These are phyloP conservation scores for Clonostachys rosea DNA, from an alignment of 2,329 filamentous ascomycete species.

Conservation along the genomic window DNA sequence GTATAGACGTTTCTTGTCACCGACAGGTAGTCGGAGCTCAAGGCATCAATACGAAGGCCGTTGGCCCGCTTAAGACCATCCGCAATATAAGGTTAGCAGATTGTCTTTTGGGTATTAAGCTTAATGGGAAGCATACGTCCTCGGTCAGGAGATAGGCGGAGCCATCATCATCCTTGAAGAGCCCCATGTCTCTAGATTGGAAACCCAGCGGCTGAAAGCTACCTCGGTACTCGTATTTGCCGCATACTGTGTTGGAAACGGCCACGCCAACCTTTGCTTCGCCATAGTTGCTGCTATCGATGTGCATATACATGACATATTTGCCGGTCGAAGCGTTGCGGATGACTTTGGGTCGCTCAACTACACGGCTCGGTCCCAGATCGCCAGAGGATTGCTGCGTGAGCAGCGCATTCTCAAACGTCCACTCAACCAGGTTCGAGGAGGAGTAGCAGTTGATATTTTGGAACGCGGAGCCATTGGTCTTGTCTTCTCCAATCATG, in stretches of 20 bases:
- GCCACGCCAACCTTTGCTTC: constrained; percentile 64
- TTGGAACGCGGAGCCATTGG: constrained; percentile 54
- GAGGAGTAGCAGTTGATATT: constrained; percentile 66
- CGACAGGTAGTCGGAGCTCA: constrained; percentile 52
- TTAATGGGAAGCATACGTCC: constrained; percentile 37
- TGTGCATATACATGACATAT: constrained; percentile 68
- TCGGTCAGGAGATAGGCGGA: constrained; percentile 58
- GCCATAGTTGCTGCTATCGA: constrained; percentile 55
- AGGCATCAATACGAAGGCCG: constrained; percentile 51
- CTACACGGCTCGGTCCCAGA: constrained; percentile 55
- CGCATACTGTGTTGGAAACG: constrained; percentile 52
- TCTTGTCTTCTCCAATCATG: constrained; percentile 67
- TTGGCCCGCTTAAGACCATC: constrained; percentile 38
- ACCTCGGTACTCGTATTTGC: constrained; percentile 40
- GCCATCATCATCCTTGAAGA: constrained; percentile 59
- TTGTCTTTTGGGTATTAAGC: not conserved
- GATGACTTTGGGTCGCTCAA: constrained; percentile 65
- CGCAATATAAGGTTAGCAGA: not conserved
- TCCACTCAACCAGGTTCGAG: constrained; percentile 59
- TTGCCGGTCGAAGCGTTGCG: constrained; percentile 59
- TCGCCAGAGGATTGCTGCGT: constrained; percentile 45
- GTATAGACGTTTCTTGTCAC: constrained; percentile 42
- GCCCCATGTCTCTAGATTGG: constrained; percentile 49
- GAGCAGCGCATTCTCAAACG: constrained; percentile 53
- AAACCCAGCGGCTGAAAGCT: constrained; percentile 26